Evolutionary conservation across 108 stramenopile genomes (phyloP).

Genomic region (Nitzschia palea): DNA sequence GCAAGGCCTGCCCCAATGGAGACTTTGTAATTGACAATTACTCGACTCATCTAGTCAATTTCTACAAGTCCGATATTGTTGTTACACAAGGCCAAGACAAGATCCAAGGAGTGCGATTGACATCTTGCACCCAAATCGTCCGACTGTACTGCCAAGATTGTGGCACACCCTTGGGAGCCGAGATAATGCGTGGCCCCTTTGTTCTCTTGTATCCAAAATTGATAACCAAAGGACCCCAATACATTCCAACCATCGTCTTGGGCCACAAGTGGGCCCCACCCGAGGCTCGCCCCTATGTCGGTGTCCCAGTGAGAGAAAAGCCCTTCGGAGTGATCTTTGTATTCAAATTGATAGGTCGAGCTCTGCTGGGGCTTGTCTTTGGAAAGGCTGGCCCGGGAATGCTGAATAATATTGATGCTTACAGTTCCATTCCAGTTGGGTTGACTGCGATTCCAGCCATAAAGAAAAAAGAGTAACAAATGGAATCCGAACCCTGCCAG

Average conservation of each 20-base stretch:
- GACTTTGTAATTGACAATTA: not conserved
- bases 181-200: not conserved
- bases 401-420: not conserved
- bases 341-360: not conserved
- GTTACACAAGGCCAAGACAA: not conserved
- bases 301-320: not conserved
- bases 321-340: not conserved
- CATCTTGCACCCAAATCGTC: not conserved
- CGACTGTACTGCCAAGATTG: constrained; percentile 3
- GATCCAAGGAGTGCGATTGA: not conserved
- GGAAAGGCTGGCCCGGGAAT: not conserved
- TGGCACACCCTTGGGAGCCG: constrained; percentile 2
- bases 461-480: no score
- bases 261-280: not conserved
- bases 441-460: no score
- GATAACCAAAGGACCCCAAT: not conserved
- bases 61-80: constrained; percentile 1
- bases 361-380: not conserved
- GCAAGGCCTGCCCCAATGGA: constrained; percentile 1
- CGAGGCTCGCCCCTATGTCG: not conserved
- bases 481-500: no score
- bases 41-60: constrained; percentile 1
- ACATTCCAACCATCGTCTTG: not conserved
- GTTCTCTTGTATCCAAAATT: not conserved
- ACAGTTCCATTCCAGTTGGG: not conserved